Evolutionary conservation across 2,329 filamentous ascomycete genomes (phyloP).

Genomic region (Fusarium austroafricanum): DNA sequence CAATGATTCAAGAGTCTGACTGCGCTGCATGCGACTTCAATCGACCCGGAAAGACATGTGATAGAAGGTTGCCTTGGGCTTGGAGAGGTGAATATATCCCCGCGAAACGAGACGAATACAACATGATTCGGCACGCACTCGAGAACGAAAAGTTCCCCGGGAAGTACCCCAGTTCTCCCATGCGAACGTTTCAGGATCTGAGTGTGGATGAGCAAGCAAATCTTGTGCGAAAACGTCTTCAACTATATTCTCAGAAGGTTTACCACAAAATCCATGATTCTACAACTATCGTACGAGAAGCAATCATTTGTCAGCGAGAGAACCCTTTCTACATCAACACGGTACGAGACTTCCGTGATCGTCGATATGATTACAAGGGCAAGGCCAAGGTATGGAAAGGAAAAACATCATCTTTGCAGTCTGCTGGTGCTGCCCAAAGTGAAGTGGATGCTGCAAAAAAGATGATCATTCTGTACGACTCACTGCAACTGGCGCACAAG

Average conservation of each 20-base stretch:
- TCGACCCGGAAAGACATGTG: conserved; percentile 94
- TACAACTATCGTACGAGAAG: conserved; percentile 91
- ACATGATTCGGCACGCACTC: conserved; percentile 94
- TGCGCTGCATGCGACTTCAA: conserved; percentile 99
- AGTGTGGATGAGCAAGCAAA: conserved; percentile 82
- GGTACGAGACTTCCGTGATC: conserved; percentile 94
- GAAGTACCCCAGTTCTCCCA: conserved; percentile 75
- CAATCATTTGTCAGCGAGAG: conserved; percentile 97
- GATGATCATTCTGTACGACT: conserved; percentile 97
- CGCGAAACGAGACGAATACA: conserved; percentile 97
- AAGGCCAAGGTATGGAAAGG: conserved; percentile 99
- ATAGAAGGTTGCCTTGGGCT: conserved; percentile 93
- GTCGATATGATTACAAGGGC: conserved; percentile 98
- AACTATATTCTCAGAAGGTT: conserved; percentile 96
- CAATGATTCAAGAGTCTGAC: conserved; percentile 97
- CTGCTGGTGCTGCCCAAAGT: conserved; percentile 76
- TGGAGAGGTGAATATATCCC: conserved; percentile 98
- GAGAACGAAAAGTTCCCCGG: conserved; percentile 94
- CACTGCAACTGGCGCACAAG: conserved; percentile 95
- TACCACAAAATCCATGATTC: conserved; percentile 99
- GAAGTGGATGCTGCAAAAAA: conserved; percentile 97
- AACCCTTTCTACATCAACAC: conserved; percentile 99
- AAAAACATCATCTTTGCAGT: conserved; percentile 88
- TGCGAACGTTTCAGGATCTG: conserved; percentile 83
- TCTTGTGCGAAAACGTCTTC: conserved; percentile 86